Conservation (phyloP, 768 basidiomycete species). For the Dioszegia hungarica region DNA sequence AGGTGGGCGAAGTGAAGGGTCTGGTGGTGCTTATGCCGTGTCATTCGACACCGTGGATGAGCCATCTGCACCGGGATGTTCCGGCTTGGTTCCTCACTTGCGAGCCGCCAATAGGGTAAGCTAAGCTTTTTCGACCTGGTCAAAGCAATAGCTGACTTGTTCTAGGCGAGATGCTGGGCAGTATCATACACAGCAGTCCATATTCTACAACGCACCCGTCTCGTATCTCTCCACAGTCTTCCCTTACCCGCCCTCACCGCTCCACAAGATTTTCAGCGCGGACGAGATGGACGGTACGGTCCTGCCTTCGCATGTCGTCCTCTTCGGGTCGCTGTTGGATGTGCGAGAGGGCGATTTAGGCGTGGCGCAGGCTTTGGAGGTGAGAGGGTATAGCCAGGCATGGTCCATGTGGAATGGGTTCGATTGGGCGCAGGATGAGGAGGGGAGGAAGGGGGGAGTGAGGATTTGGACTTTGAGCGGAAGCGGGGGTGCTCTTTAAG, state of each 20-base stretch:
- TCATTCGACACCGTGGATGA: constrained; percentile 89
- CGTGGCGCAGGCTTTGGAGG: constrained; percentile 54
- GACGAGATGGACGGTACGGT: constrained; percentile 1
- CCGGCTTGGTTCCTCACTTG: constrained; percentile 84
- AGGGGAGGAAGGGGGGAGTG: constrained; percentile 63
- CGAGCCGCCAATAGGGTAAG: constrained; percentile 83
- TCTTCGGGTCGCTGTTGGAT: constrained; percentile 72
- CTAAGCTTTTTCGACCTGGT: constrained; percentile 19
- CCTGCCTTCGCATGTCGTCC: constrained; percentile 75
- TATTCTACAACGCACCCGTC: constrained; percentile 71
- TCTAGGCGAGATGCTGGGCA: too few species aligned
- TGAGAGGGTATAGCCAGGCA: constrained; percentile 61
- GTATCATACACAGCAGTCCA: constrained; percentile 72
- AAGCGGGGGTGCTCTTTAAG: too few species aligned
- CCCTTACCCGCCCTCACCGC: constrained; percentile 53
- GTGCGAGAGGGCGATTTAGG: not conserved
- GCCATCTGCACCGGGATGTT: constrained; percentile 71
- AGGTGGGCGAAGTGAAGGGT: constrained; percentile 51
- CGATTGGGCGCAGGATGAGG: constrained; percentile 63
- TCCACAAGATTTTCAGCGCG: constrained; percentile 51
- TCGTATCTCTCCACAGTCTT: constrained; percentile 65
- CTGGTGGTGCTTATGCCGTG: constrained; percentile 91
- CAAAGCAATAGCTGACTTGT: too few species aligned
- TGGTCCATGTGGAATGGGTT: constrained; percentile 64
- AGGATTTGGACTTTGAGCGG: constrained; percentile 57